These are phyloP conservation scores for Falciphora oryzae DNA, from an alignment of 2,329 filamentous ascomycete genomes.

Conservation along the genomic window DNA sequence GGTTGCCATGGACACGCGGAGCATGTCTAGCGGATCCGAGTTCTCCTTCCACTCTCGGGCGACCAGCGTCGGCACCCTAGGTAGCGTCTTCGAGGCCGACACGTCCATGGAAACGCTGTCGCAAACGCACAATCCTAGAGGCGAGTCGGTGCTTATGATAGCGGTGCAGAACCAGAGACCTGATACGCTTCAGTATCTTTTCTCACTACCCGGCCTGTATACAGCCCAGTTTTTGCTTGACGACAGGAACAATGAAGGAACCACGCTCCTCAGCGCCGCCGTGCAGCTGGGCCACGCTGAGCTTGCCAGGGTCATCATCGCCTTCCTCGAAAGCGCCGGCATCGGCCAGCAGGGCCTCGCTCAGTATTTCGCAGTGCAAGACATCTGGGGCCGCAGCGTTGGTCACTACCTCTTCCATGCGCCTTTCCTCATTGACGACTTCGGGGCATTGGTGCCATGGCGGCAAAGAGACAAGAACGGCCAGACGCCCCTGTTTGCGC, in stretches of 20 bases:
- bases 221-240: slow-evolving; percentile 64
- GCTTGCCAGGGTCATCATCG: slow-evolving; percentile 68
- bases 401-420: slow-evolving; percentile 97
- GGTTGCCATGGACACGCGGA: slow-evolving; percentile 85
- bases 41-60: slow-evolving; percentile 77
- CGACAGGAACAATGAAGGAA: slow-evolving; percentile 85
- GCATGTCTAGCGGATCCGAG: slow-evolving; percentile 79
- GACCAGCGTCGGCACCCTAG: slow-evolving; percentile 68
- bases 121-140: slow-evolving; percentile 62
- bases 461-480: slow-evolving; percentile 89
- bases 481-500: slow-evolving; percentile 92
- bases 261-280: slow-evolving; percentile 82
- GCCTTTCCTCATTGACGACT: slow-evolving; percentile 68
- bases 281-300: slow-evolving; percentile 76
- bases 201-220: slow-evolving; percentile 73
- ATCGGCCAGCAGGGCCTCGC: slow-evolving; percentile 48
- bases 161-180: slow-evolving; percentile 67
- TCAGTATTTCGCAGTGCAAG: slow-evolving; percentile 68
- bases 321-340: slow-evolving; percentile 54
- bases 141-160: slow-evolving; percentile 88
- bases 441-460: slow-evolving; percentile 81
- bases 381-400: slow-evolving; percentile 79
- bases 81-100: slow-evolving; percentile 74
- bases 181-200: slow-evolving; percentile 70
- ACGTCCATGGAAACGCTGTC: slow-evolving; percentile 74